A percentile compares a stretch with the other conserved stretches of the same genome.
Evolutionary conservation across 805 yeast species (phyloP).

Genomic region (Cyberlindnera sargentensis): DNA sequence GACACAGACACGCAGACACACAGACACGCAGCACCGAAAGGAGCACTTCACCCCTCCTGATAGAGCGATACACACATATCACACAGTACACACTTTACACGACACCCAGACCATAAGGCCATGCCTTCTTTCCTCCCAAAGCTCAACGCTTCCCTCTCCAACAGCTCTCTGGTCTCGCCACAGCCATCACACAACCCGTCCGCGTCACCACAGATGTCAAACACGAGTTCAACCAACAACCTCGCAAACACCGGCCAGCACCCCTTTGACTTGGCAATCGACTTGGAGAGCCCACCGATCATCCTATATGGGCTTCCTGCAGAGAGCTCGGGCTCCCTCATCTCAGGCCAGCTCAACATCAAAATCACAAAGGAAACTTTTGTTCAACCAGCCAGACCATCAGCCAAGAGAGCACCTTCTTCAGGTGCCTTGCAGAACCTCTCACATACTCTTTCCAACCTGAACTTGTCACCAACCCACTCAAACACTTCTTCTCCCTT

Average conservation of each 20-base stretch:
- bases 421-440: slow-evolving; percentile 16
- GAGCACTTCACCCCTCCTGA: too few relatives aligned
- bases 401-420: slow-evolving; percentile 11
- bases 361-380: slow-evolving; percentile 34
- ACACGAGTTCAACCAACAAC: background rate
- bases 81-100: too few relatives aligned
- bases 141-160: slow-evolving; percentile 18
- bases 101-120: too few relatives aligned
- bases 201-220: background rate
- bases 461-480: slow-evolving; percentile 20
- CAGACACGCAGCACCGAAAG: too few relatives aligned
- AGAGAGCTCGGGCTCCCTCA: slow-evolving; percentile 79
- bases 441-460: slow-evolving; percentile 18
- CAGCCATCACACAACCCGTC: slow-evolving; percentile 3
- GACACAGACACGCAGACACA: too few relatives aligned
- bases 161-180: slow-evolving; percentile 2
- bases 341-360: slow-evolving; percentile 71
- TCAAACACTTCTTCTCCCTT: slow-evolving; percentile 18
- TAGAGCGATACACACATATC: too few relatives aligned
- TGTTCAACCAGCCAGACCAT: slow-evolving; percentile 15
- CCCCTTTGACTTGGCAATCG: slow-evolving; percentile 45
- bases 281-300: slow-evolving; percentile 87
- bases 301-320: slow-evolving; percentile 72
- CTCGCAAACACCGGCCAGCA: slow-evolving; percentile 10
- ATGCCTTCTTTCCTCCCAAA: slow-evolving; percentile 19